Conservation (phyloP, 306 rosid genomes). For the Lagenaria siceraria region DNA sequence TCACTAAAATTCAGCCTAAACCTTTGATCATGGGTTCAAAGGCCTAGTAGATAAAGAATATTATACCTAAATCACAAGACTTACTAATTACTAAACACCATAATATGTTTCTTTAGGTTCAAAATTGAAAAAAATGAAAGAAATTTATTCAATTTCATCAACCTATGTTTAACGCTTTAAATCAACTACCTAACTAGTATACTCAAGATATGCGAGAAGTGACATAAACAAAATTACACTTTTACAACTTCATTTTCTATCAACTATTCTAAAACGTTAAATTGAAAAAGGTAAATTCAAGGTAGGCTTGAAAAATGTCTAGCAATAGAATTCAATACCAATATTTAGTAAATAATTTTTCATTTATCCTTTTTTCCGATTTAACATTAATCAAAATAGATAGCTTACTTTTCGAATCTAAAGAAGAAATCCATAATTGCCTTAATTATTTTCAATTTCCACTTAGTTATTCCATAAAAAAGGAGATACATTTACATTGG, state of each 20-base stretch:
- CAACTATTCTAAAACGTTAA: not conserved
- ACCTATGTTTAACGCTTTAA: too few relatives aligned
- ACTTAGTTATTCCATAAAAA: not conserved
- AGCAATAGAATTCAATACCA: not conserved
- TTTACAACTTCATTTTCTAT: not conserved
- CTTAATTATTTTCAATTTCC: not conserved
- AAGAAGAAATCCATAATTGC: not conserved
- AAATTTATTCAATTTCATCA: not conserved
- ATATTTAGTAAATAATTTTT: not conserved
- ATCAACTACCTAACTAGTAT: not conserved
- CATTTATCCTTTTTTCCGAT: not conserved
- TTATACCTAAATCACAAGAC: too few relatives aligned
- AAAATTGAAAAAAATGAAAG: too few relatives aligned
- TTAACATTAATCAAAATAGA: not conserved
- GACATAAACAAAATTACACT: not conserved
- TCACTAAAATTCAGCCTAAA: too few relatives aligned
- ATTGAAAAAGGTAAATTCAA: not conserved
- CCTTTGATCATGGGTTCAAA: too few relatives aligned
- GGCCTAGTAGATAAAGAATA: too few relatives aligned
- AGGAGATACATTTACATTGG: not conserved
- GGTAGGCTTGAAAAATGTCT: not conserved
- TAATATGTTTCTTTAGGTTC: too few relatives aligned
- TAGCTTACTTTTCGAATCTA: too few relatives aligned
- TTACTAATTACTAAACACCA: too few relatives aligned
- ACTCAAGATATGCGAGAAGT: not conserved